Conservation (phyloP, 2,329 filamentous ascomycete species). For the Botrytis paeoniae region DNA sequence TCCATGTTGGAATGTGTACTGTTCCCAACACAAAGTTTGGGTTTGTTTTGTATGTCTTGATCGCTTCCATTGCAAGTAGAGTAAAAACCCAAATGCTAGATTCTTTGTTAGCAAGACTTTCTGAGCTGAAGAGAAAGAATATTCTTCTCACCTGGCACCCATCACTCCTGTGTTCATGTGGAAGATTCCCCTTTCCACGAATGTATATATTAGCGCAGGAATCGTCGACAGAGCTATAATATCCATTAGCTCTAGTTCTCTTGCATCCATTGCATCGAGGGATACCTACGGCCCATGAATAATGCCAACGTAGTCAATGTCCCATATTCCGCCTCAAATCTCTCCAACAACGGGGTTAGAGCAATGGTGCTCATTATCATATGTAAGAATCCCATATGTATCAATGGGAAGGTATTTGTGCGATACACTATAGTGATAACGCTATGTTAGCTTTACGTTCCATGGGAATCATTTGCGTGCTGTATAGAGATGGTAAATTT, state of each 20-base stretch:
- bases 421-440: conserved; percentile 68
- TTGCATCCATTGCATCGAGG: background rate
- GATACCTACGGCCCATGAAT: conserved; percentile 80
- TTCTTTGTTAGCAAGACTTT: conserved; percentile 27
- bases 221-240: conserved; percentile 69
- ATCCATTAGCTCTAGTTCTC: conserved; percentile 5
- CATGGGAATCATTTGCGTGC: background rate
- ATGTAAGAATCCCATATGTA: conserved; percentile 81
- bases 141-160: conserved; percentile 68
- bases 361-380: conserved; percentile 75
- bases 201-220: conserved; percentile 76
- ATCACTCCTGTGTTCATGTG: conserved; percentile 69
- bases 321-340: conserved; percentile 90
- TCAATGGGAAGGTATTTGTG: conserved; percentile 85
- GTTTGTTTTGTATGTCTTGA: conserved; percentile 79
- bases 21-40: conserved; percentile 67
- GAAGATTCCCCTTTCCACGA: conserved; percentile 73
- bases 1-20: conserved; percentile 84
- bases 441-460: background rate
- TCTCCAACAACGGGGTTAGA: conserved; percentile 82
- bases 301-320: conserved; percentile 83
- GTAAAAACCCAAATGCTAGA: conserved; percentile 88
- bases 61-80: conserved; percentile 77
- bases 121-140: background rate
- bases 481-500: conserved; percentile 40